phyloP scores from a whole-genome alignment of 2,329 filamentous ascomycete species.

The Epichloe hybrida region DNA sequence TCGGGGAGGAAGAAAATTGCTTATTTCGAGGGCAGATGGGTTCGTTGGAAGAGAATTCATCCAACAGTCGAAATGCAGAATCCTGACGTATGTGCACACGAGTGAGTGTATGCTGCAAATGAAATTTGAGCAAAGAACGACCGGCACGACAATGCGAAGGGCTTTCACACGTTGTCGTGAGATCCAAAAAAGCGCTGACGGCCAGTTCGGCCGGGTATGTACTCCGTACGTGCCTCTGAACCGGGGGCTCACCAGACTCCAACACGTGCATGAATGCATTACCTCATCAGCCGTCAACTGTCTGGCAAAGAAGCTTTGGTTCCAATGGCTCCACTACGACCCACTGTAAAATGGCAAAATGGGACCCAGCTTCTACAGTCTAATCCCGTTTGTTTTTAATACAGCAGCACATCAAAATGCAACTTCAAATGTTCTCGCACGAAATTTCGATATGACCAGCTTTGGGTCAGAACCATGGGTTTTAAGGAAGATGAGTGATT shows the following conservation, averaged over 20 bases:
- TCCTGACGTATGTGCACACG: no score
- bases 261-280: background rate
- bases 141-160: no score
- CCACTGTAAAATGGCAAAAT: background rate
- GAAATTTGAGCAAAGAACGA: background rate
- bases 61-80: background rate
- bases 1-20: background rate
- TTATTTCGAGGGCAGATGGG: background rate
- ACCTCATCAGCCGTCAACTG: background rate
- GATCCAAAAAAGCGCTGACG: background rate
- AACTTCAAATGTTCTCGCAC: no score
- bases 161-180: background rate
- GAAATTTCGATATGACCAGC: no score
- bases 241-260: no score
- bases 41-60: background rate
- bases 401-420: no score
- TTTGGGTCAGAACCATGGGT: no score
- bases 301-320: no score
- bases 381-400: no score
- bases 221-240: background rate
- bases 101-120: background rate
- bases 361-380: no score
- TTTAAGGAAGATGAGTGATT: background rate
- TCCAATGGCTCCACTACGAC: background rate
- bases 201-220: background rate